Conservation (phyloP, 1,284 basidiomycete genomes). For the Tilletia setariae region DNA sequence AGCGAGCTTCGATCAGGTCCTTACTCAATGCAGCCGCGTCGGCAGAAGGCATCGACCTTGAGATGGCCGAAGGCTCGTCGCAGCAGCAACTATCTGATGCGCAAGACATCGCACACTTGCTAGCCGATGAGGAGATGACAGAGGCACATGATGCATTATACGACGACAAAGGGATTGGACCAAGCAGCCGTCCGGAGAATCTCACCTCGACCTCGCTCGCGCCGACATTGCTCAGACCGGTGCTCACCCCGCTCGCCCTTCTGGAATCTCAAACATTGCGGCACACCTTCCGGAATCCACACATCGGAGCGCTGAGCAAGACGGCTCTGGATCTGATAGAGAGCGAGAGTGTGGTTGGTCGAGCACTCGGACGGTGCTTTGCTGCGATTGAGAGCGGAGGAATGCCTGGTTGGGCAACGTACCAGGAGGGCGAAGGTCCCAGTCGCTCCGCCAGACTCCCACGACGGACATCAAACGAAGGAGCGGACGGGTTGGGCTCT, state of each 20-base stretch:
- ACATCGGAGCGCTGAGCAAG: constrained; percentile 48
- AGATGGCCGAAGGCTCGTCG: neutral
- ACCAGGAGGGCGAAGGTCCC: neutral
- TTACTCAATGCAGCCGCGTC: constrained; percentile 19
- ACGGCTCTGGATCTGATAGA: constrained; percentile 52
- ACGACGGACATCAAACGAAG: neutral
- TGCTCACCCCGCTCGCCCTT: constrained; percentile 41
- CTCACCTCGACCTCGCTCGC: constrained; percentile 46
- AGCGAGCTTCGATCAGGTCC: constrained; percentile 22
- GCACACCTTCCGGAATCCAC: constrained; percentile 52
- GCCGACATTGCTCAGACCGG: constrained; percentile 48
- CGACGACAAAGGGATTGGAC: too few species aligned
- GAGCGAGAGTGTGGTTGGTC: constrained; percentile 46
- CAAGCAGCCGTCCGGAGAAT: constrained; percentile 18
- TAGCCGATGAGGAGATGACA: too few species aligned
- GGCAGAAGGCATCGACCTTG: neutral
- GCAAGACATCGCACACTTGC: neutral
- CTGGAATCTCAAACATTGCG: constrained; percentile 48
- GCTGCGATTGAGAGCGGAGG: constrained; percentile 36
- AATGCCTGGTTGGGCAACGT: constrained; percentile 8
- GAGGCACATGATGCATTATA: too few species aligned
- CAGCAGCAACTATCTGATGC: neutral
- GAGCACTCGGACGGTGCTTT: constrained; percentile 48
- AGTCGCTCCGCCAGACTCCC: too few species aligned
- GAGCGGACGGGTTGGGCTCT: neutral